Evolutionary conservation across 345 rosid genomes (phyloP).

Genomic region (Raphanus raphanistrum): DNA sequence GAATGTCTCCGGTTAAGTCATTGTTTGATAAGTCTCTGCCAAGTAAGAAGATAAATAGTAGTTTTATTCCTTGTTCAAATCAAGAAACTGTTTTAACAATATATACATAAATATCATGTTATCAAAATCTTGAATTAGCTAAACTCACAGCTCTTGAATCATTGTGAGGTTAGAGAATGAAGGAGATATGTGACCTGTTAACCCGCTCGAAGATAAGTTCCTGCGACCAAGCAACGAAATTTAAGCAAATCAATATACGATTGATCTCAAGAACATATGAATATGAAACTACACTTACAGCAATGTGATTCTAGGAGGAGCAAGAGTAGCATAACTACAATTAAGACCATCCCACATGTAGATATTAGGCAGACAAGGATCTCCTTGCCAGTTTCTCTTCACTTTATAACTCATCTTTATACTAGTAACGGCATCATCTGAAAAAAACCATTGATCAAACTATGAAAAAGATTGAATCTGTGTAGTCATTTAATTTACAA

Average conservation of each 20-base stretch:
- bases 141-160: conserved; percentile 49
- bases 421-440: conserved; percentile 40
- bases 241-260: neutral
- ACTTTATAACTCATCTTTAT: conserved; percentile 43
- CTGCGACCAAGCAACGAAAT: neutral
- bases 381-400: conserved; percentile 53
- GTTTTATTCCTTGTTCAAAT: conserved; percentile 7
- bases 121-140: neutral
- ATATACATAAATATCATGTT: too few relatives aligned
- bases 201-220: conserved; percentile 43
- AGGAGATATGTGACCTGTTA: conserved; percentile 37
- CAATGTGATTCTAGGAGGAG: conserved; percentile 44
- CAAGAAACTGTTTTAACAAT: neutral
- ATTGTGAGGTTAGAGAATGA: conserved; percentile 39
- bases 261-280: neutral
- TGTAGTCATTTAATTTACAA: neutral
- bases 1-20: conserved; percentile 47
- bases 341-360: conserved; percentile 46
- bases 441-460: conserved; percentile 15
- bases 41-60: neutral
- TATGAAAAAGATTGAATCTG: neutral
- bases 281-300: conserved; percentile 38
- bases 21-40: conserved; percentile 62
- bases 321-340: conserved; percentile 33
- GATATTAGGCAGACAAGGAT: conserved; percentile 45